Evolutionary conservation across 1,284 basidiomycete genomes (phyloP).

Genomic region (Papiliotrema fonsecae): DNA sequence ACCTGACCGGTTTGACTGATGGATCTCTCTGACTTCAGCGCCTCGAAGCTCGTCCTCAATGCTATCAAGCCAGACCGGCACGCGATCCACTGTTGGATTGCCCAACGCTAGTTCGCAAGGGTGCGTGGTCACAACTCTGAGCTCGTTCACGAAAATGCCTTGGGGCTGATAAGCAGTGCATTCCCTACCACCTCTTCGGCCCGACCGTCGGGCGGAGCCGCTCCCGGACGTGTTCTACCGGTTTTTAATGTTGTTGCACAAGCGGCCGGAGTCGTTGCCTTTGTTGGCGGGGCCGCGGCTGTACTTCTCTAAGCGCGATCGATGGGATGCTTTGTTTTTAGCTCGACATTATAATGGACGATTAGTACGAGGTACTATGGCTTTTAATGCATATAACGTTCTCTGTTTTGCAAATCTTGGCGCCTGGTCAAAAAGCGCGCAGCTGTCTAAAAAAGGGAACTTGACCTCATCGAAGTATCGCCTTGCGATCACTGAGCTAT

Average conservation of each 20-base stretch:
- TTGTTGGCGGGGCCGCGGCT: background rate
- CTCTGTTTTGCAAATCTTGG: no score
- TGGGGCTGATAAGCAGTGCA: background rate
- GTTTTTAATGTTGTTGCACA: background rate
- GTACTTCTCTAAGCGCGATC: background rate
- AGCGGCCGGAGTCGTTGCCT: background rate
- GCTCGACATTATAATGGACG: no score
- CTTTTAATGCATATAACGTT: background rate
- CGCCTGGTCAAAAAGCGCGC: no score
- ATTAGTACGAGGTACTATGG: background rate
- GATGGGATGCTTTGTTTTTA: no score
- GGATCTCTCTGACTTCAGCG: no score
- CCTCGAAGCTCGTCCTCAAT: background rate
- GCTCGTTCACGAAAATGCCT: background rate
- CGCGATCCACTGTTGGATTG: background rate
- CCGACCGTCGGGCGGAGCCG: background rate
- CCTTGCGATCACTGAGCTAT: no score
- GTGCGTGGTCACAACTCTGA: background rate
- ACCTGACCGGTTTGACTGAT: no score
- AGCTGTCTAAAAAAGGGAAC: no score
- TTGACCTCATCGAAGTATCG: no score
- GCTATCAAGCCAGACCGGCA: background rate
- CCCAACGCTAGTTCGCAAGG: conserved; percentile 1
- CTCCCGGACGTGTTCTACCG: background rate
- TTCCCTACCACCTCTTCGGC: conserved; percentile 1